phyloP scores from a whole-genome alignment of 108 stramenopile species.

The Seminavis robusta region DNA sequence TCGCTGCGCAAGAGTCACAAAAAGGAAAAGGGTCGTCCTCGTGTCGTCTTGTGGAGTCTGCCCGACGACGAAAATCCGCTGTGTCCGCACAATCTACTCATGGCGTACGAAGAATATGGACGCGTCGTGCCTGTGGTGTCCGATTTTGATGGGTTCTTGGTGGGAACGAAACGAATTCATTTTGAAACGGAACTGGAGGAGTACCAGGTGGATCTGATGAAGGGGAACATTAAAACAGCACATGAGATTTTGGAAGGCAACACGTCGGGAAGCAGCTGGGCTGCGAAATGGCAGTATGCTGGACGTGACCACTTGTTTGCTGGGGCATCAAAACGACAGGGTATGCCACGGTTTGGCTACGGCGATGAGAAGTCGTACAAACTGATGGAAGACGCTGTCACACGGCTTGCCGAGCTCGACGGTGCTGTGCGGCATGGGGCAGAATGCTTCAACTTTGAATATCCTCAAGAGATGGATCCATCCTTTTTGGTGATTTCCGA shows the following conservation, averaged over 20 bases:
- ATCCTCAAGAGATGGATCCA: conserved; percentile 63
- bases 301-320: conserved; percentile 48
- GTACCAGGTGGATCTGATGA: conserved; percentile 43
- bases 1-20: too few species aligned
- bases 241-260: conserved; percentile 28
- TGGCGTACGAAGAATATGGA: conserved; percentile 57
- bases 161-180: conserved; percentile 43
- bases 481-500: conserved; percentile 49
- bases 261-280: too few species aligned
- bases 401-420: conserved; percentile 23
- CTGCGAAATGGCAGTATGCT: too few species aligned
- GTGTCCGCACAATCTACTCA: conserved; percentile 38
- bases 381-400: conserved; percentile 46
- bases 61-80: conserved; percentile 20
- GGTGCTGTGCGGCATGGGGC: conserved; percentile 64
- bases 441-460: conserved; percentile 65
- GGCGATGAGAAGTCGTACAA: conserved; percentile 52
- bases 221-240: conserved; percentile 36
- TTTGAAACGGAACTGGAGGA: conserved; percentile 34
- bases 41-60: conserved; percentile 37
- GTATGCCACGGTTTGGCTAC: conserved; percentile 55
- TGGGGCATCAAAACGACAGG: conserved; percentile 38
- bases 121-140: conserved; percentile 52
- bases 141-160: conserved; percentile 58
- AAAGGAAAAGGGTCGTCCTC: conserved; percentile 29